These are phyloP conservation scores for Backusella luteola DNA, from an alignment of 192 early-diverging fungal species.

Conservation along the genomic window DNA sequence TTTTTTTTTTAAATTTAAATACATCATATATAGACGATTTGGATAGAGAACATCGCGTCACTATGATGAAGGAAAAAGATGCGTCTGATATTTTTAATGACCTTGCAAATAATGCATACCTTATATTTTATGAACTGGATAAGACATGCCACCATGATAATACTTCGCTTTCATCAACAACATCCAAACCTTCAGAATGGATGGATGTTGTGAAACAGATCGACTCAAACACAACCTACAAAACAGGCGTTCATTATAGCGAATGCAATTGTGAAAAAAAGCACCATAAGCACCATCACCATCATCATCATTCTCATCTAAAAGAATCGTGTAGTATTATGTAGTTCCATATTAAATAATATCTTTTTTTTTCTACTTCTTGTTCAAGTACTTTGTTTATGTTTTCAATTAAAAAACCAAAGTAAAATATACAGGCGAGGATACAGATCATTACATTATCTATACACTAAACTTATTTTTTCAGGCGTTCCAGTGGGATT, in stretches of 20 bases:
- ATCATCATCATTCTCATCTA: neutral
- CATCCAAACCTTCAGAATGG: neutral
- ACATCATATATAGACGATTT: slow-evolving; percentile 53
- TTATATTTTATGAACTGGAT: slow-evolving; percentile 66
- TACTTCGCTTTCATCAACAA: neutral
- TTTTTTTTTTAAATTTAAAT: slow-evolving; percentile 2
- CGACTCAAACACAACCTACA: neutral
- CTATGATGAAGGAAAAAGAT: slow-evolving; percentile 33
- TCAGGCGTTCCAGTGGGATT: too few relatives aligned
- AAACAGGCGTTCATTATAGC: neutral
- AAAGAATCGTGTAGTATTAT: neutral
- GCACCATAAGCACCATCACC: neutral
- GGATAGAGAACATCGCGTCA: slow-evolving; percentile 46
- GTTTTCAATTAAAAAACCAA: neutral
- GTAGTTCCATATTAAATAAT: neutral
- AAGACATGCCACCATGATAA: slow-evolving; percentile 29
- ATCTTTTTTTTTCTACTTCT: neutral
- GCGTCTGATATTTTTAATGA: slow-evolving; percentile 42
- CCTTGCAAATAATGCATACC: slow-evolving; percentile 53
- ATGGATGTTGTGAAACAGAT: neutral
- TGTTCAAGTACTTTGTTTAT: too few relatives aligned
- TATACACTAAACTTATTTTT: too few relatives aligned
- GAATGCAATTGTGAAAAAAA: neutral
- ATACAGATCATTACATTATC: too few relatives aligned
- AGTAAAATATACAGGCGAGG: too few relatives aligned